Conservation (phyloP, 2,329 filamentous ascomycete genomes). For the Trichoderma harzianum region DNA sequence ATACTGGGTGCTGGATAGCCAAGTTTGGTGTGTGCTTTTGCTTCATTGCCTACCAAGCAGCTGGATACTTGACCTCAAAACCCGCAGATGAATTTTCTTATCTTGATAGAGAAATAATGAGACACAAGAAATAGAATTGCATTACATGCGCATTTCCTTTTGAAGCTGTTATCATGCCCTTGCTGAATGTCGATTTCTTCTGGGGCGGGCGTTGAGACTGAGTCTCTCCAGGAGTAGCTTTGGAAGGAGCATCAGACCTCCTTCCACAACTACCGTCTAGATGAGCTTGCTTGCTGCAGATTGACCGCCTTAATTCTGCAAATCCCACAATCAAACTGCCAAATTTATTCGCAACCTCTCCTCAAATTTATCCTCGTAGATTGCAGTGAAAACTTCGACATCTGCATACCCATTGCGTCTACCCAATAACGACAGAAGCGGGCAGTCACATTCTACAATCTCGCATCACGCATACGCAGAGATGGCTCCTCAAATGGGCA, state of each 20-base stretch:
- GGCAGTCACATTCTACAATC: background rate
- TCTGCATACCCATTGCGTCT: background rate
- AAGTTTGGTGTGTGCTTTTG: background rate
- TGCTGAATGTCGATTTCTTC: background rate
- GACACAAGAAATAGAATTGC: background rate
- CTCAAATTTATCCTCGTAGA: background rate
- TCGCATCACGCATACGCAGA: background rate
- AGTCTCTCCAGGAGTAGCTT: background rate
- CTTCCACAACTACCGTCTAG: background rate
- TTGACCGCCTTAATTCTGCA: background rate
- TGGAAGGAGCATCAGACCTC: background rate
- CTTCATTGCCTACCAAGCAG: background rate
- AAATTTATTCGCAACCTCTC: background rate
- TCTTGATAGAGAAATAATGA: background rate
- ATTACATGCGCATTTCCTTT: background rate
- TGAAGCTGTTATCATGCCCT: background rate
- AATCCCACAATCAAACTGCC: background rate
- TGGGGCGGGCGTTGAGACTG: background rate
- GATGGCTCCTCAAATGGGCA: background rate
- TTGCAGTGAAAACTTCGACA: background rate
- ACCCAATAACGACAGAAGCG: background rate
- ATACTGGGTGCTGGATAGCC: background rate
- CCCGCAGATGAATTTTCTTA: background rate
- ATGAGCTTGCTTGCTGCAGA: background rate
- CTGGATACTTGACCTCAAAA: background rate